Percentiles rank a stretch among this genome's conserved stretches.
Conservation (phyloP, 208 protist species). For the Leishmania tropica region DNA sequence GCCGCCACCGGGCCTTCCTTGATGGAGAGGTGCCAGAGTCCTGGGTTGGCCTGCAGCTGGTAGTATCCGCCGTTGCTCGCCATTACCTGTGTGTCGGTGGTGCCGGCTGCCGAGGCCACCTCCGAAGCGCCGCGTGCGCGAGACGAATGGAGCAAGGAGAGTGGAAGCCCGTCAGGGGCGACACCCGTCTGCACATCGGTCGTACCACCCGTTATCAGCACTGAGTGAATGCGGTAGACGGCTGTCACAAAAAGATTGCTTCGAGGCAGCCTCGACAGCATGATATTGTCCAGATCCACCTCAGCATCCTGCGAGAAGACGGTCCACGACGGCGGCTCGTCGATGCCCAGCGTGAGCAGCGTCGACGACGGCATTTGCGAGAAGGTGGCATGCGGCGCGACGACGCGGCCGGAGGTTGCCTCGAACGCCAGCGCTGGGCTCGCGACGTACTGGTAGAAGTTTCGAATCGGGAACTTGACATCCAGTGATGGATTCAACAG, state of each 20-base stretch:
- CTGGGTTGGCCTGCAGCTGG: slow-evolving; percentile 94
- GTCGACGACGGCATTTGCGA: slow-evolving; percentile 46
- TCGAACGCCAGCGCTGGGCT: slow-evolving; percentile 73
- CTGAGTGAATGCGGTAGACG: slow-evolving; percentile 86
- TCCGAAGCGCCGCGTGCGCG: not conserved
- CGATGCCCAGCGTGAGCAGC: slow-evolving; percentile 84
- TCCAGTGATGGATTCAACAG: slow-evolving; percentile 69
- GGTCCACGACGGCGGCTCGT: slow-evolving; percentile 91
- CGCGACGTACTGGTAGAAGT: slow-evolving; percentile 92
- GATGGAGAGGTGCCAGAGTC: slow-evolving; percentile 85
- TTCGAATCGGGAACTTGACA: slow-evolving; percentile 83
- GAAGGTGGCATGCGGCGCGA: slow-evolving; percentile 61
- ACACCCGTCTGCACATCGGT: slow-evolving; percentile 30
- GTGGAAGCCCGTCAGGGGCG: slow-evolving; percentile 75
- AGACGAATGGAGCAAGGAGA: slow-evolving; percentile 55
- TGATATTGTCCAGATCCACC: slow-evolving; percentile 97
- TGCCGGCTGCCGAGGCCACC: not conserved
- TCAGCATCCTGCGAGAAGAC: slow-evolving; percentile 74
- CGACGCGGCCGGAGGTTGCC: slow-evolving; percentile 42
- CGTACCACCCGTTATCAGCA: slow-evolving; percentile 85
- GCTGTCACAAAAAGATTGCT: slow-evolving; percentile 53
- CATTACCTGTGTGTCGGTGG: slow-evolving; percentile 97
- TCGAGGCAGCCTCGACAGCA: slow-evolving; percentile 69
- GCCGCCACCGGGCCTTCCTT: slow-evolving; percentile 56
- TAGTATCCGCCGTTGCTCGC: slow-evolving; percentile 95